Conservation (phyloP, 2,329 filamentous ascomycete species). For the Fusarium sp. region DNA sequence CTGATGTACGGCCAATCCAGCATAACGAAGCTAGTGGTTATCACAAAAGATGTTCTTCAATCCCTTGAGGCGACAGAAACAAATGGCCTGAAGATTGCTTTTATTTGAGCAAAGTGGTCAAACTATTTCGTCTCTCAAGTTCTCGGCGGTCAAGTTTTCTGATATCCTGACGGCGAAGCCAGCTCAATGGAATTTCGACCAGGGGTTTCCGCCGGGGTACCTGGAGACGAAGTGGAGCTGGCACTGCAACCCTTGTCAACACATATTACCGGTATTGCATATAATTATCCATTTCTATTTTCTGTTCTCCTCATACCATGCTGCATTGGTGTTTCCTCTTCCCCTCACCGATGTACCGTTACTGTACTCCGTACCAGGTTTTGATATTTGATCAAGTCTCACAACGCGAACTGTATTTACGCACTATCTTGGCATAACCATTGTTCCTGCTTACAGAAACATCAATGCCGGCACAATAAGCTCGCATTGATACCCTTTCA, state of each 20-base stretch:
- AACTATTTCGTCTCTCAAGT: background rate
- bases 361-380: slow-evolving; percentile 1
- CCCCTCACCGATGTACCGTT: slow-evolving; percentile 24
- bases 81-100: background rate
- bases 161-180: background rate
- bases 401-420: background rate
- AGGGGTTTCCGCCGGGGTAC: slow-evolving; percentile 18
- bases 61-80: background rate
- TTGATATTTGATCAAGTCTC: slow-evolving; percentile 6
- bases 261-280: slow-evolving; percentile 21
- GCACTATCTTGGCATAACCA: background rate
- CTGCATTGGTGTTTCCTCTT: slow-evolving; percentile 38
- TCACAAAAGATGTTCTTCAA: background rate
- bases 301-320: slow-evolving; percentile 26
- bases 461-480: background rate
- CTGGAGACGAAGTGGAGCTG: slow-evolving; percentile 30
- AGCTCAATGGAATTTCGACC: slow-evolving; percentile 4
- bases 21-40: background rate
- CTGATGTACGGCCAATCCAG: background rate
- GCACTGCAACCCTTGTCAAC: slow-evolving; percentile 8
- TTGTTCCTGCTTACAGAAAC: background rate
- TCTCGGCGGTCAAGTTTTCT: background rate
- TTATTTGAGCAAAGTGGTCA: background rate
- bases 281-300: slow-evolving; percentile 11
- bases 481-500: background rate